Evolutionary conservation across 768 basidiomycete genomes (phyloP).

Genomic region (Suillus decipiens): DNA sequence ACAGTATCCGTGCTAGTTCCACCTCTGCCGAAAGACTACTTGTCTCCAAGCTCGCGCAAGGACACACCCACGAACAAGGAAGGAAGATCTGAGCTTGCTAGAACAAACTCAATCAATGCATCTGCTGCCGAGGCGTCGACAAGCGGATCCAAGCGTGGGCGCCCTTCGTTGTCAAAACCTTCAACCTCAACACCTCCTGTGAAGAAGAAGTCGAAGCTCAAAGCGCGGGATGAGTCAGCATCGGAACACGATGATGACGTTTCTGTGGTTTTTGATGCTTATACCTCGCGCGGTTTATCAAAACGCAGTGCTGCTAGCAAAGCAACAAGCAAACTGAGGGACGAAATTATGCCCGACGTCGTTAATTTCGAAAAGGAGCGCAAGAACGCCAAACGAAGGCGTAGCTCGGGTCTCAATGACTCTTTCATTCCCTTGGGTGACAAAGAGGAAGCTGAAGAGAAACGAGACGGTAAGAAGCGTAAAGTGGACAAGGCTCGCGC

Average conservation of each 20-base stretch:
- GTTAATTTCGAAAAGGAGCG: conserved; percentile 68
- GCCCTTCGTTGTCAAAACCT: conserved; percentile 20
- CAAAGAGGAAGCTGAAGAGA: conserved; percentile 17
- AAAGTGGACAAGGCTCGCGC: conserved; percentile 20
- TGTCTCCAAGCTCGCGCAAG: conserved; percentile 19
- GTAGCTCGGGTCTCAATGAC: conserved; percentile 36
- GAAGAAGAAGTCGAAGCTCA: conserved; percentile 10
- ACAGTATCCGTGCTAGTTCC: conserved; percentile 32
- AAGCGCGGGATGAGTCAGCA: conserved; percentile 5
- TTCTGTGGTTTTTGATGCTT: conserved; percentile 17
- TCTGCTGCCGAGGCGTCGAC: conserved; percentile 28
- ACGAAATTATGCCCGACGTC: conserved; percentile 77
- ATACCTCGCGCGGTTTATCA: conserved; percentile 24
- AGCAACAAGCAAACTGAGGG: conserved; percentile 45
- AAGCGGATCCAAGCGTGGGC: conserved; percentile 19
- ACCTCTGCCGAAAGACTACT: conserved; percentile 26
- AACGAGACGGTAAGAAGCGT: conserved; percentile 22
- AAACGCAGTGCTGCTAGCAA: conserved; percentile 57
- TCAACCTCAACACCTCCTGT: conserved; percentile 5
- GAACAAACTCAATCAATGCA: conserved; percentile 23
- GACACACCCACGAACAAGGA: conserved; percentile 8
- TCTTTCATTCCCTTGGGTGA: conserved; percentile 12
- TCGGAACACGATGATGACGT: conserved; percentile 6
- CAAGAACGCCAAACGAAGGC: conserved; percentile 40
- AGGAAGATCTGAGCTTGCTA: conserved; percentile 7